Conservation (phyloP, 371 early-diverging fungal genomes). For the Zopfochytrium polystomum region DNA sequence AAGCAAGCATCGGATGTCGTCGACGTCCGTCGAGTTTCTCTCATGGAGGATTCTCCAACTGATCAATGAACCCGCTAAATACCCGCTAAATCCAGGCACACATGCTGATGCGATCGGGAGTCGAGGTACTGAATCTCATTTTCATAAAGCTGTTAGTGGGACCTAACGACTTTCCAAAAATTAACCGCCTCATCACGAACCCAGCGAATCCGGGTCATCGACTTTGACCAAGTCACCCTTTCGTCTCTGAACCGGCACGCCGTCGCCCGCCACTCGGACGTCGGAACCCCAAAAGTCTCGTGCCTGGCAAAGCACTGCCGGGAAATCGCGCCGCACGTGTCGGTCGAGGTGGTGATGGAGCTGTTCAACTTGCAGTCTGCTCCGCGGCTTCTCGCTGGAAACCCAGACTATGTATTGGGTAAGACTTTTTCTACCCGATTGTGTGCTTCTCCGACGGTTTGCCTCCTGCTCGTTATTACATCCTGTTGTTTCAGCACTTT, state of each 20-base stretch:
- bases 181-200: not conserved
- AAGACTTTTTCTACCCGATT: not conserved
- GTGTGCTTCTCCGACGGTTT: not conserved
- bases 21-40: no score
- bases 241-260: conserved; percentile 90
- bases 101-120: conserved; percentile 87
- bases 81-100: no score
- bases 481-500: no score
- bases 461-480: not conserved
- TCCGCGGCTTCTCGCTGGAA: conserved; percentile 64
- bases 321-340: conserved; percentile 72
- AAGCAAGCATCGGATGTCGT: no score
- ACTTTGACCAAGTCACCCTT: conserved; percentile 93
- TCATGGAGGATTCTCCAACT: no score
- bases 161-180: not conserved
- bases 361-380: conserved; percentile 73
- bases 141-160: not conserved
- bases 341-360: conserved; percentile 73
- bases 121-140: conserved; percentile 42
- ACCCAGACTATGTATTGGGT: conserved; percentile 43
- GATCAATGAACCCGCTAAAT: no score
- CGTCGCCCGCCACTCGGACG: conserved; percentile 80
- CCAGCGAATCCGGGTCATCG: conserved; percentile 77
- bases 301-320: conserved; percentile 69
- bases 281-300: conserved; percentile 83